Conservation (phyloP, 306 rosid species). For the Prunus armeniaca region DNA sequence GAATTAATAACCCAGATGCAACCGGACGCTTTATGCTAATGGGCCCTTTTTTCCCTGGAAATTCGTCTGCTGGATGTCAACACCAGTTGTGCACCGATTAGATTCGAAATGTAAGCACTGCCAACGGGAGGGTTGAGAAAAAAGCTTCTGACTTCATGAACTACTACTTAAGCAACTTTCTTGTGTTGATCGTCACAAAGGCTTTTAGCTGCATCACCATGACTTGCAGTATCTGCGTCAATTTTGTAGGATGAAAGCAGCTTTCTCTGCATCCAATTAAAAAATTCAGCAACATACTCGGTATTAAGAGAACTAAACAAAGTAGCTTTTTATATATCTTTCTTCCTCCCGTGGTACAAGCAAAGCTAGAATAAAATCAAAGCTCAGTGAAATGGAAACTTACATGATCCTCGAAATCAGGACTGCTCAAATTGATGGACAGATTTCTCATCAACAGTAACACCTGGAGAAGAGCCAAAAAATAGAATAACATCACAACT, state of each 20-base stretch:
- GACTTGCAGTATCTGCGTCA: slow-evolving; percentile 34
- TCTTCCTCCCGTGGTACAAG: background rate
- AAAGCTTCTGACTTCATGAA: background rate
- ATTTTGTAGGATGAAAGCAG: slow-evolving; percentile 65
- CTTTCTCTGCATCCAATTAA: slow-evolving; percentile 51
- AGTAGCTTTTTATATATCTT: background rate
- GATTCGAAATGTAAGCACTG: background rate
- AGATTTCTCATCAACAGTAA: slow-evolving; percentile 90
- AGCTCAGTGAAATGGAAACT: slow-evolving; percentile 31
- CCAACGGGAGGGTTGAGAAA: background rate
- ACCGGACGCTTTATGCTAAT: slow-evolving; percentile 18
- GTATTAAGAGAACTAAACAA: background rate
- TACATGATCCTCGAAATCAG: slow-evolving; percentile 92
- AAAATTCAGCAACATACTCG: background rate
- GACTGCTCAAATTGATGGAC: slow-evolving; percentile 81
- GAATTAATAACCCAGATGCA: background rate
- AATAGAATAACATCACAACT: slow-evolving; percentile 1
- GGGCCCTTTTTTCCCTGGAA: slow-evolving; percentile 5
- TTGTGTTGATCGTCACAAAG: slow-evolving; percentile 27
- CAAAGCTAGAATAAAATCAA: background rate
- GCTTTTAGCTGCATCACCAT: slow-evolving; percentile 19
- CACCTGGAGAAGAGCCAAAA: slow-evolving; percentile 49
- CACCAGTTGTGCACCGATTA: background rate
- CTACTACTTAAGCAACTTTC: slow-evolving; percentile 34
- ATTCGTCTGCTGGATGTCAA: background rate